Evolutionary conservation across 1,139 yeast genomes (phyloP).

Genomic region (Debaryomyces nepalensis): DNA sequence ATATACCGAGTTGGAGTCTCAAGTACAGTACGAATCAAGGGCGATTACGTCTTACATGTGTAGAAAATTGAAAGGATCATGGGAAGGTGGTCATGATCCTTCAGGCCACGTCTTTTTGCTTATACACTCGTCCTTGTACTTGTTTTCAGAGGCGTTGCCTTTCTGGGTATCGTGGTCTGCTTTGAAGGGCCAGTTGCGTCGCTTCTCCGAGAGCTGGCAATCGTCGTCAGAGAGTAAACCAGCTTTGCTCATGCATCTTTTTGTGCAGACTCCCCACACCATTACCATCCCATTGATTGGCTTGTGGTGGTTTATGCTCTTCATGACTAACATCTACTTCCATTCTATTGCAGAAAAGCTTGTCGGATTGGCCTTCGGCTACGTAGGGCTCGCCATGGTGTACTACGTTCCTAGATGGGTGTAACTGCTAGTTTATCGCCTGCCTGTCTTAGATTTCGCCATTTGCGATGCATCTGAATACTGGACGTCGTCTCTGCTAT

Average conservation of each 20-base stretch:
- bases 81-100: slow-evolving; percentile 97
- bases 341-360: slow-evolving; percentile 79
- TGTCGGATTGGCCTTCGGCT: slow-evolving; percentile 67
- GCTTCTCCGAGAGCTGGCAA: not conserved
- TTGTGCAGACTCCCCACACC: slow-evolving; percentile 46
- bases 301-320: slow-evolving; percentile 86
- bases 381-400: slow-evolving; percentile 46
- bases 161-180: slow-evolving; percentile 37
- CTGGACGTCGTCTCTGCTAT: too few relatives aligned
- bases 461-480: too few relatives aligned
- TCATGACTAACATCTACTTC: slow-evolving; percentile 83
- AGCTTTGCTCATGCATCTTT: slow-evolving; percentile 8
- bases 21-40: slow-evolving; percentile 24
- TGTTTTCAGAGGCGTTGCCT: slow-evolving; percentile 67
- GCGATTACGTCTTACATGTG: slow-evolving; percentile 56
- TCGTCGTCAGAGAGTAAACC: not conserved
- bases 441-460: too few relatives aligned
- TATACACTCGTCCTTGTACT: slow-evolving; percentile 69
- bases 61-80: slow-evolving; percentile 63
- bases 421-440: too few relatives aligned
- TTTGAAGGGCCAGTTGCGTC: not conserved
- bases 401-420: slow-evolving; percentile 38
- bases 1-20: slow-evolving; percentile 6
- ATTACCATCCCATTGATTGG: slow-evolving; percentile 48
- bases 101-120: slow-evolving; percentile 90